These are phyloP conservation scores for Fusarium succisae DNA, from an alignment of 2,329 filamentous ascomycete species.

Conservation along the genomic window DNA sequence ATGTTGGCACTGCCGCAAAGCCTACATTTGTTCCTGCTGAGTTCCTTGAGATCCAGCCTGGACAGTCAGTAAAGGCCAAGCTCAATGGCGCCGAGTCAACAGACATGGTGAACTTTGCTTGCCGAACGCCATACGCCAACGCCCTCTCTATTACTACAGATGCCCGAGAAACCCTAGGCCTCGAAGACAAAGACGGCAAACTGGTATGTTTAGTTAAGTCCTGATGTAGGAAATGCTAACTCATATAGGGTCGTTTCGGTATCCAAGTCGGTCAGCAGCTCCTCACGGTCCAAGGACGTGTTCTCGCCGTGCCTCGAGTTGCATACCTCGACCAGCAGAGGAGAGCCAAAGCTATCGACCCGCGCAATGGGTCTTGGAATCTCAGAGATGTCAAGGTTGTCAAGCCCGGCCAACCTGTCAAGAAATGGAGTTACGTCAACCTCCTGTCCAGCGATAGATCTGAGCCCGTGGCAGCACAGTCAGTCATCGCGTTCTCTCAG, in stretches of 20 bases:
- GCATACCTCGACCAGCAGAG: slow-evolving; percentile 58
- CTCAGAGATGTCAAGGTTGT: slow-evolving; percentile 67
- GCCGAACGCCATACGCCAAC: slow-evolving; percentile 72
- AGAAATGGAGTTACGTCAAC: slow-evolving; percentile 61
- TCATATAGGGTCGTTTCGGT: slow-evolving; percentile 62
- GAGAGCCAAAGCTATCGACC: slow-evolving; percentile 46
- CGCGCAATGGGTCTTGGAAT: slow-evolving; percentile 73
- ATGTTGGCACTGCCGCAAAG: slow-evolving; percentile 66
- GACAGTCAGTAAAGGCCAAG: slow-evolving; percentile 70
- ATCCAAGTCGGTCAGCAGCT: slow-evolving; percentile 69
- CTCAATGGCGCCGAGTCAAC: slow-evolving; percentile 69
- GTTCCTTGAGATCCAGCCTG: slow-evolving; percentile 68
- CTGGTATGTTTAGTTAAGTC: slow-evolving; percentile 42
- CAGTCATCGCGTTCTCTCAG: slow-evolving; percentile 48
- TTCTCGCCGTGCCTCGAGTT: slow-evolving; percentile 69
- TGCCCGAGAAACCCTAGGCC: slow-evolving; percentile 66
- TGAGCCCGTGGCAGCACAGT: slow-evolving; percentile 11
- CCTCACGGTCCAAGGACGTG: slow-evolving; percentile 76
- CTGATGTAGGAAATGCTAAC: slow-evolving; percentile 13
- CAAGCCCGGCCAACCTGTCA: slow-evolving; percentile 56
- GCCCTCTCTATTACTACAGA: slow-evolving; percentile 70
- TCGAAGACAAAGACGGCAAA: slow-evolving; percentile 55
- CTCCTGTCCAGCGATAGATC: slow-evolving; percentile 38
- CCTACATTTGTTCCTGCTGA: slow-evolving; percentile 75
- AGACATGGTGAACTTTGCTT: slow-evolving; percentile 77